Conservation (phyloP, 2,329 filamentous ascomycete genomes). For the Trichoderma sp. region DNA sequence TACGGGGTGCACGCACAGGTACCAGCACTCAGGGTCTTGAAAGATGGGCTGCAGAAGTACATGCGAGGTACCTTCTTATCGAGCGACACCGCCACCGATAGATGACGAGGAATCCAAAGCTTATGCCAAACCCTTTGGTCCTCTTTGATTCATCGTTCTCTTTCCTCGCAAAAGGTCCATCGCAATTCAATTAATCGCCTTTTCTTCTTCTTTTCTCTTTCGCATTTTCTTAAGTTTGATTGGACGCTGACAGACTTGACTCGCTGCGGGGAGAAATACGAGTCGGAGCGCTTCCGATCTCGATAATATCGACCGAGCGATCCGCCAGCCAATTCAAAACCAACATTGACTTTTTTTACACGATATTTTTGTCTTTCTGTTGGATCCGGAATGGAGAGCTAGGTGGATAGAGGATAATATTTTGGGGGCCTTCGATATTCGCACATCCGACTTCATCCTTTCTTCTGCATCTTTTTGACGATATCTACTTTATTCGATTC, state of each 20-base stretch:
- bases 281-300: not conserved
- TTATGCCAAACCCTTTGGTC: not conserved
- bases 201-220: not conserved
- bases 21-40: not conserved
- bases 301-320: conserved; percentile 14
- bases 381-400: conserved; percentile 17
- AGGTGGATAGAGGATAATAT: not conserved
- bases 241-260: not conserved
- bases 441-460: not conserved
- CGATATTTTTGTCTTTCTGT: not conserved
- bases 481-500: not conserved
- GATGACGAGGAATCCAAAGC: not conserved
- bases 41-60: not conserved
- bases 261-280: not conserved
- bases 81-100: conserved; percentile 7
- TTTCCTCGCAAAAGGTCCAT: not conserved
- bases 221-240: not conserved
- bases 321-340: not conserved
- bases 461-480: not conserved
- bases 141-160: not conserved
- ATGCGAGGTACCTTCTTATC: not conserved
- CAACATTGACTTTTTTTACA: not conserved
- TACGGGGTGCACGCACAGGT: not conserved
- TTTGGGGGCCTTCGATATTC: not conserved
- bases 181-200: not conserved